Evolutionary conservation across 441 rosid genomes (phyloP).

Genomic region (Populus hybrid): DNA sequence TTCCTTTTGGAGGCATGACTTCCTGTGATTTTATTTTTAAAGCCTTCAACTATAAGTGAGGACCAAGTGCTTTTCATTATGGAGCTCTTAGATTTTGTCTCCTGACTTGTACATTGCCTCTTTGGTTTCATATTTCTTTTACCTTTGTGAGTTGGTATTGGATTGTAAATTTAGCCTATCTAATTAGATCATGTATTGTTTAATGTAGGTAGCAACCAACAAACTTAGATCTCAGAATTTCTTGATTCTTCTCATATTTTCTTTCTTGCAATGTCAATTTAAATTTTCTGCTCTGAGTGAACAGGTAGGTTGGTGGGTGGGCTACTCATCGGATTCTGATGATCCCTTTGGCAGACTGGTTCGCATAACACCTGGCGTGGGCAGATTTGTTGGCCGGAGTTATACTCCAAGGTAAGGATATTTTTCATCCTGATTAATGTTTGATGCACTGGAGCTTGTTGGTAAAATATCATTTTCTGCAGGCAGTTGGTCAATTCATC

Average conservation of each 20-base stretch:
- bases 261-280: neutral
- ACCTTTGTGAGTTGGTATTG: neutral
- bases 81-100: neutral
- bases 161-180: neutral
- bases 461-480: slow-evolving; percentile 31
- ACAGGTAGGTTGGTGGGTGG: slow-evolving; percentile 99
- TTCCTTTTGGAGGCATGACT: neutral
- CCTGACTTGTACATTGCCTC: neutral
- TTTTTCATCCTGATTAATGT: slow-evolving; percentile 12
- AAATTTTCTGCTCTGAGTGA: slow-evolving; percentile 13
- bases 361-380: slow-evolving; percentile 76
- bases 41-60: neutral
- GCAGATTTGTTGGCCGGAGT: slow-evolving; percentile 86
- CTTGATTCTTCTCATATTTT: neutral
- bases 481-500: slow-evolving; percentile 81
- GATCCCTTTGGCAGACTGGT: slow-evolving; percentile 87
- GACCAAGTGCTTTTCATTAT: neutral
- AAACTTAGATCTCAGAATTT: neutral
- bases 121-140: neutral
- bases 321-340: slow-evolving; percentile 68
- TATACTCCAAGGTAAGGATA: slow-evolving; percentile 70
- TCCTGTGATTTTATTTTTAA: neutral
- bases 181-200: neutral
- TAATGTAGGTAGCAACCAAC: neutral
- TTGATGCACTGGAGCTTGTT: slow-evolving; percentile 15